These are phyloP conservation scores for Phytopythium helicoides DNA, from an alignment of 352 stramenopile genomes.

Conservation along the genomic window DNA sequence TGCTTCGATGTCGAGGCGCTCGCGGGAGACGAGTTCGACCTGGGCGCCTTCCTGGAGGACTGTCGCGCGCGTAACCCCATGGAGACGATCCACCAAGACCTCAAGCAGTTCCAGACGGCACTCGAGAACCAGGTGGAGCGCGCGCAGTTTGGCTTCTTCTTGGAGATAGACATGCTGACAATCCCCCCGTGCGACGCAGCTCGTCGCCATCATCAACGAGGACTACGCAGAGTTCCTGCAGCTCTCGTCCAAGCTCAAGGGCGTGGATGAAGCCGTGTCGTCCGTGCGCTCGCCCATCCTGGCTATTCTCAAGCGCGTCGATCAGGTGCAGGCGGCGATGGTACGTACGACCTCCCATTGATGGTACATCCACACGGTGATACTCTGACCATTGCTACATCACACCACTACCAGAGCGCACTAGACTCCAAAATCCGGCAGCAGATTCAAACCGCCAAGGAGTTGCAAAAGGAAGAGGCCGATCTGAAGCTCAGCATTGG, in stretches of 20 bases:
- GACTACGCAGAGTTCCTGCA: constrained; percentile 90
- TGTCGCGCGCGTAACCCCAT: constrained; percentile 72
- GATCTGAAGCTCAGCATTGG: constrained; percentile 63
- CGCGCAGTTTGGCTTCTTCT: too few species aligned
- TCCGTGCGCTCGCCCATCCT: constrained; percentile 71
- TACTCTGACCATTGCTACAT: constrained; percentile 1
- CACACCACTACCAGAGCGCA: constrained; percentile 25
- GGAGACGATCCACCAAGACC: constrained; percentile 83
- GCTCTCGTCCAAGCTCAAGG: constrained; percentile 85
- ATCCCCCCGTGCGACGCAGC: constrained; percentile 13
- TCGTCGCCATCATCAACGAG: constrained; percentile 88
- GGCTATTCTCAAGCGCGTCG: constrained; percentile 75
- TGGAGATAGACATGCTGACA: too few species aligned
- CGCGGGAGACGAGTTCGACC: constrained; percentile 68
- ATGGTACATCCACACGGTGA: not conserved
- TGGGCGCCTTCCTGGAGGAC: constrained; percentile 69
- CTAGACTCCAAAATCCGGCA: constrained; percentile 53
- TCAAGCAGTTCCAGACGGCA: constrained; percentile 80
- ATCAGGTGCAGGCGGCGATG: constrained; percentile 62
- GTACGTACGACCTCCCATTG: constrained; percentile 20
- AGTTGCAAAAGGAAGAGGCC: constrained; percentile 43
- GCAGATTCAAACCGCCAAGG: constrained; percentile 38
- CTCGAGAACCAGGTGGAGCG: constrained; percentile 75
- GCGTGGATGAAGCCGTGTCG: constrained; percentile 81
- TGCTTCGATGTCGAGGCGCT: constrained; percentile 86